Conservation (phyloP, 257 asterid species). For the Plantago ovata region DNA sequence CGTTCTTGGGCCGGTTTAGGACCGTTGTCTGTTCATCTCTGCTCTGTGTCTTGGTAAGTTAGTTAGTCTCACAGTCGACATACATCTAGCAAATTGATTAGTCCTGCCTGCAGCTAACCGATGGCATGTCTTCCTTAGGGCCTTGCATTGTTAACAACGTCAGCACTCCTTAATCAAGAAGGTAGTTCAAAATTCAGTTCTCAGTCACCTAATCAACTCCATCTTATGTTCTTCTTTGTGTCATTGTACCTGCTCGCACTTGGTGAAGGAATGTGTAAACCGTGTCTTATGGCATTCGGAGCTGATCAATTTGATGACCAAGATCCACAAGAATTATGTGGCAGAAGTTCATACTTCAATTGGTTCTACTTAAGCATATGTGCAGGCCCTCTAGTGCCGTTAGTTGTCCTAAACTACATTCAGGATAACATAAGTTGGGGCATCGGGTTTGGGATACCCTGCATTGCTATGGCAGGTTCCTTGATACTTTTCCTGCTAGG, state of each 20-base stretch:
- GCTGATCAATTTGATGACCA: conserved; percentile 47
- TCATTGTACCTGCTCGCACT: conserved; percentile 39
- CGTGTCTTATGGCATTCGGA: conserved; percentile 48
- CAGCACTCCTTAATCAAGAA: too few species aligned
- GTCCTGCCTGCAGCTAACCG: too few species aligned
- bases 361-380: conserved; percentile 38
- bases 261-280: conserved; percentile 39
- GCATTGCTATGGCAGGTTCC: conserved; percentile 27
- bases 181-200: too few species aligned
- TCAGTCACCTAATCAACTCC: background rate
- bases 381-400: conserved; percentile 36
- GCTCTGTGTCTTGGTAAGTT: conserved; percentile 37
- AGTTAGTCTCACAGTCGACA: background rate
- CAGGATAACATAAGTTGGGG: conserved; percentile 37
- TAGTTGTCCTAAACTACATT: conserved; percentile 38
- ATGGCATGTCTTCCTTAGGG: too few species aligned
- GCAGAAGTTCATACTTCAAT: conserved; percentile 46
- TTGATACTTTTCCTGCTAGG: conserved; percentile 29
- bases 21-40: conserved; percentile 37
- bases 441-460: conserved; percentile 39
- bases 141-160: too few species aligned
- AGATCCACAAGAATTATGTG: conserved; percentile 33
- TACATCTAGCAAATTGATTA: too few species aligned
- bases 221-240: conserved; percentile 31
- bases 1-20: conserved; percentile 37